phyloP scores from a whole-genome alignment of 2,329 filamentous ascomycete species.

The Alternaria solani region DNA sequence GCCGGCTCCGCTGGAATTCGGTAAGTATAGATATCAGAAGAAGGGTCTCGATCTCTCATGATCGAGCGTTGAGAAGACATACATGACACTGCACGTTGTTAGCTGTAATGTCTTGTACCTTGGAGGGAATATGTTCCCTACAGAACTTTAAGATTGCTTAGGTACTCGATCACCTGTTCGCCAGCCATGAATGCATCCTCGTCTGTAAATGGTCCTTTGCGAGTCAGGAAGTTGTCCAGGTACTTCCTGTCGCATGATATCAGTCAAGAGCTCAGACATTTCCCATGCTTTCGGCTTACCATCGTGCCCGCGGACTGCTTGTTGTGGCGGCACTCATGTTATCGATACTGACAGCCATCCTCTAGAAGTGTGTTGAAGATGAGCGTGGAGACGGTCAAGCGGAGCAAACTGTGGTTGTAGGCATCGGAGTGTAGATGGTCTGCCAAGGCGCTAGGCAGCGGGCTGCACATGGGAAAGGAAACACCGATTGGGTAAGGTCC shows the following conservation, averaged over 20 bases:
- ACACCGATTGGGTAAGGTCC: slow-evolving; percentile 27
- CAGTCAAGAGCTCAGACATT: slow-evolving; percentile 22
- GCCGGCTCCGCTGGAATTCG: slow-evolving; percentile 80
- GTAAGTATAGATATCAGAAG: slow-evolving; percentile 14
- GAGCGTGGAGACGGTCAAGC: slow-evolving; percentile 16
- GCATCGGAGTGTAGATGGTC: slow-evolving; percentile 29
- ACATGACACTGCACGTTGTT: slow-evolving; percentile 49
- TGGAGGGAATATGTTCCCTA: slow-evolving; percentile 55
- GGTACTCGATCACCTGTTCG: slow-evolving; percentile 57
- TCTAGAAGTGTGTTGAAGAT: slow-evolving; percentile 16
- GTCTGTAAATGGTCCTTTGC: slow-evolving; percentile 83
- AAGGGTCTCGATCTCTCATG: not conserved
- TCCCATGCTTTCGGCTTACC: slow-evolving; percentile 37
- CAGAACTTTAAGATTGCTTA: slow-evolving; percentile 64
- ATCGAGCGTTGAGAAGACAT: slow-evolving; percentile 24
- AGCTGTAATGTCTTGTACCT: slow-evolving; percentile 18
- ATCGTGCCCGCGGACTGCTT: slow-evolving; percentile 53
- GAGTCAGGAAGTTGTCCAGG: slow-evolving; percentile 80
- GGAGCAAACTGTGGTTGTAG: slow-evolving; percentile 30
- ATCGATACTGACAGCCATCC: slow-evolving; percentile 36
- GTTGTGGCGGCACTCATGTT: slow-evolving; percentile 21
- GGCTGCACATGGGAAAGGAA: slow-evolving; percentile 26
- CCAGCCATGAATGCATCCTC: slow-evolving; percentile 59
- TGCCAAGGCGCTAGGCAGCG: slow-evolving; percentile 36
- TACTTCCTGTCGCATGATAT: slow-evolving; percentile 70